phyloP scores from a whole-genome alignment of 1,284 basidiomycete species.

The Afroboletus lepidellus region DNA sequence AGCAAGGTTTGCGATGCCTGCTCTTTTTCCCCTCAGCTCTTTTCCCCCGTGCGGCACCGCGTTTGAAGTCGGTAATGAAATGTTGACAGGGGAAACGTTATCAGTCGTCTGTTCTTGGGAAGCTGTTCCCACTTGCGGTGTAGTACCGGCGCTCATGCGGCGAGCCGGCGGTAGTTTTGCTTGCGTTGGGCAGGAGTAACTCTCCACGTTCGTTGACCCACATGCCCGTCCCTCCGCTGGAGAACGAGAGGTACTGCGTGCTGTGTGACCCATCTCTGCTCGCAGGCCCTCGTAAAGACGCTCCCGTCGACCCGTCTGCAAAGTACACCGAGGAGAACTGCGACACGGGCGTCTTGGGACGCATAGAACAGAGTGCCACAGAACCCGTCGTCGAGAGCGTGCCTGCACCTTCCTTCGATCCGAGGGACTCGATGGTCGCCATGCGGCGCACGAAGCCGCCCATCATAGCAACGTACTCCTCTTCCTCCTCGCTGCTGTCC shows the following conservation, averaged over 20 bases:
- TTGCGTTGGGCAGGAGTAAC: conserved; percentile 11
- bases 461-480: conserved; percentile 52
- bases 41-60: conserved; percentile 1
- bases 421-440: conserved; percentile 76
- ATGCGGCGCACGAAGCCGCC: conserved; percentile 64
- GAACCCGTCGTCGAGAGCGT: conserved; percentile 24
- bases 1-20: background rate
- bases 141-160: conserved; percentile 15
- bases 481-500: conserved; percentile 39
- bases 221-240: conserved; percentile 22
- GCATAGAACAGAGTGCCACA: conserved; percentile 15
- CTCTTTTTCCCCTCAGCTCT: background rate
- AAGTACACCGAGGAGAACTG: conserved; percentile 30
- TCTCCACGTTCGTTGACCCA: conserved; percentile 33
- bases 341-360: conserved; percentile 20
- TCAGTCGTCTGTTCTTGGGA: conserved; percentile 11
- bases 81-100: background rate
- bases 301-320: conserved; percentile 13
- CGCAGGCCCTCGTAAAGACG: conserved; percentile 9
- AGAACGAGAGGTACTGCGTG: conserved; percentile 29
- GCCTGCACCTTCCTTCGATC: conserved; percentile 48
- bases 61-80: background rate
- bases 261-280: conserved; percentile 17
- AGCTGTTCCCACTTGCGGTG: conserved; percentile 17
- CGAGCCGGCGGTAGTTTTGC: conserved; percentile 5